Conservation (phyloP, 1,284 basidiomycete species). For the Cryptococcus sp. region DNA sequence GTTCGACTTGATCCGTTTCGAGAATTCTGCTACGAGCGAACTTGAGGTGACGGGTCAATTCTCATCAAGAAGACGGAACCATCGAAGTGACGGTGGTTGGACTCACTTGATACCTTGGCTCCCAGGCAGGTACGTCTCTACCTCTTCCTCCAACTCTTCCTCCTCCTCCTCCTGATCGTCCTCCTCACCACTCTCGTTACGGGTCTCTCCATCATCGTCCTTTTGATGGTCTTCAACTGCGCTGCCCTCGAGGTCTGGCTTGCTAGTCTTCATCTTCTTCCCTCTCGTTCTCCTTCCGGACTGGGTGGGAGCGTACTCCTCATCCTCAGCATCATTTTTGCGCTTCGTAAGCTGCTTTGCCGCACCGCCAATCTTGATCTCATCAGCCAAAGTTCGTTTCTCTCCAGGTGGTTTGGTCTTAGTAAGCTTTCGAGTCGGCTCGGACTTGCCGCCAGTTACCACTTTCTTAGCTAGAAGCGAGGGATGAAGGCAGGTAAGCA, state of each 20-base stretch:
- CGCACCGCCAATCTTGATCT: neutral
- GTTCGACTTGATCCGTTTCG: too few relatives aligned
- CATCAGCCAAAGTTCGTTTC: too few relatives aligned
- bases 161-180: slow-evolving; percentile 3
- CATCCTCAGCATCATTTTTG: slow-evolving; percentile 30
- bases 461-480: too few relatives aligned
- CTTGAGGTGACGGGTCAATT: too few relatives aligned
- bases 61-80: too few relatives aligned
- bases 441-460: too few relatives aligned
- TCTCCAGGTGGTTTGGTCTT: too few relatives aligned
- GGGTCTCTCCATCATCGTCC: neutral
- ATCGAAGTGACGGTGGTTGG: too few relatives aligned
- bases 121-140: neutral
- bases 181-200: neutral
- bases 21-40: too few relatives aligned
- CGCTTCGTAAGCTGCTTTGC: slow-evolving; percentile 22
- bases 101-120: too few relatives aligned
- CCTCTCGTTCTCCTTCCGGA: slow-evolving; percentile 33
- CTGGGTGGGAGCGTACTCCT: slow-evolving; percentile 13
- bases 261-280: slow-evolving; percentile 19
- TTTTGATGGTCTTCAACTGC: slow-evolving; percentile 38
- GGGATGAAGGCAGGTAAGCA: too few relatives aligned
- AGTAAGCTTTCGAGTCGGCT: too few relatives aligned
- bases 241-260: slow-evolving; percentile 56
- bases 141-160: slow-evolving; percentile 4